These are phyloP conservation scores for Hansenula sp. DNA, from an alignment of 1,139 yeast species.

Conservation along the genomic window DNA sequence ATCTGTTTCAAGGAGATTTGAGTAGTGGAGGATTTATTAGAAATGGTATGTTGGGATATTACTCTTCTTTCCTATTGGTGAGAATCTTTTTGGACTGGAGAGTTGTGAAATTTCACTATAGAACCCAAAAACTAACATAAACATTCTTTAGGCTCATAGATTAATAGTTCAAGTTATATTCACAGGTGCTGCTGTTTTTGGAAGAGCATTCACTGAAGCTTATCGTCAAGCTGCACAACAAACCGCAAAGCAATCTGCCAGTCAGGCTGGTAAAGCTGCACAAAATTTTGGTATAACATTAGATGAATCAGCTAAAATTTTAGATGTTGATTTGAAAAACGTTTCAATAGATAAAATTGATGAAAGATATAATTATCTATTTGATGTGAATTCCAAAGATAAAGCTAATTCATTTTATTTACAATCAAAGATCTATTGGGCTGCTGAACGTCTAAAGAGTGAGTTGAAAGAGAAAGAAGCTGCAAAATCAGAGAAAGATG, in stretches of 20 bases:
- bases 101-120: too few relatives aligned
- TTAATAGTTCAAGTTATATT: slow-evolving; percentile 81
- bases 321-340: slow-evolving; percentile 62
- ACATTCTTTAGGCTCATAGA: slow-evolving; percentile 78
- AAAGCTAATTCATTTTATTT: slow-evolving; percentile 91
- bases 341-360: slow-evolving; percentile 58
- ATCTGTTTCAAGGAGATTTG: too few relatives aligned
- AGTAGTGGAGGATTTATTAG: too few relatives aligned
- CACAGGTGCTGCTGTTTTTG: slow-evolving; percentile 95
- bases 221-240: slow-evolving; percentile 94
- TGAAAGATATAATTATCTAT: slow-evolving; percentile 75
- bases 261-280: slow-evolving; percentile 40
- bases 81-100: too few relatives aligned
- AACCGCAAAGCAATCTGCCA: slow-evolving; percentile 64
- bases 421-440: slow-evolving; percentile 87
- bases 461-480: slow-evolving; percentile 22
- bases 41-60: too few relatives aligned
- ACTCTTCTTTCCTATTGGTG: too few relatives aligned
- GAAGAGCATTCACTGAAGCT: slow-evolving; percentile 95
- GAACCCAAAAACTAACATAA: slow-evolving; percentile 4
- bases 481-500: slow-evolving; percentile 9
- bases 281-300: slow-evolving; percentile 74
- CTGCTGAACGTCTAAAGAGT: slow-evolving; percentile 30
- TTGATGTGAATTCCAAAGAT: slow-evolving; percentile 85
- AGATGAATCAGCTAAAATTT: slow-evolving; percentile 88